Percentiles rank a stretch among this genome's conserved stretches.
Evolutionary conservation across 345 rosid genomes (phyloP).

Genomic region (Lepidium didymum): DNA sequence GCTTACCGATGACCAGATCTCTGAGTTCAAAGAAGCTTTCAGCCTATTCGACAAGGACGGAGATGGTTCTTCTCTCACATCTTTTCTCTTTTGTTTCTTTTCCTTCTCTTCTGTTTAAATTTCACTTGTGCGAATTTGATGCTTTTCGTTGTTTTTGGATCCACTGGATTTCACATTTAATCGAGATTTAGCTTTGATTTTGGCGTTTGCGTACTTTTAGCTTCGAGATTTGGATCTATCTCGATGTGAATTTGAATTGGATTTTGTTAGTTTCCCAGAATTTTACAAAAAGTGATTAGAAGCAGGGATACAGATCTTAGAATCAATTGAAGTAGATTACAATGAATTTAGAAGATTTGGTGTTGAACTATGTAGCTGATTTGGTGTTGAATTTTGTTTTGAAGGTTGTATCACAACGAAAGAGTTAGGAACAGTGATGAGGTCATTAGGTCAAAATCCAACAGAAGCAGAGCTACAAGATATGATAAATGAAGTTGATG

Average conservation of each 20-base stretch:
- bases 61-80: constrained; percentile 34
- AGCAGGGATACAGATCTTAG: not conserved
- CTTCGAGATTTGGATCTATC: not conserved
- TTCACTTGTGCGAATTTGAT: not conserved
- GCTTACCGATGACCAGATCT: constrained; percentile 41
- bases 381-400: too few relatives aligned
- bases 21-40: constrained; percentile 47
- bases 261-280: not conserved
- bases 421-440: constrained; percentile 35
- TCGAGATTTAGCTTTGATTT: not conserved
- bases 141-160: not conserved
- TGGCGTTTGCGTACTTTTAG: not conserved
- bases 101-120: not conserved
- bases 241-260: not conserved
- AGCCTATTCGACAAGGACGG: constrained; percentile 49
- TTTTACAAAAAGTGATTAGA: not conserved
- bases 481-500: constrained; percentile 45
- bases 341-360: not conserved
- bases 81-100: not conserved
- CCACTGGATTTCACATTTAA: not conserved
- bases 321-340: not conserved
- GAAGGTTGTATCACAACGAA: constrained; percentile 35
- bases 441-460: constrained; percentile 34
- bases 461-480: constrained; percentile 35
- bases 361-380: not conserved